These are phyloP conservation scores for Phytophthora pini DNA, from an alignment of 352 stramenopile genomes.

Conservation along the genomic window DNA sequence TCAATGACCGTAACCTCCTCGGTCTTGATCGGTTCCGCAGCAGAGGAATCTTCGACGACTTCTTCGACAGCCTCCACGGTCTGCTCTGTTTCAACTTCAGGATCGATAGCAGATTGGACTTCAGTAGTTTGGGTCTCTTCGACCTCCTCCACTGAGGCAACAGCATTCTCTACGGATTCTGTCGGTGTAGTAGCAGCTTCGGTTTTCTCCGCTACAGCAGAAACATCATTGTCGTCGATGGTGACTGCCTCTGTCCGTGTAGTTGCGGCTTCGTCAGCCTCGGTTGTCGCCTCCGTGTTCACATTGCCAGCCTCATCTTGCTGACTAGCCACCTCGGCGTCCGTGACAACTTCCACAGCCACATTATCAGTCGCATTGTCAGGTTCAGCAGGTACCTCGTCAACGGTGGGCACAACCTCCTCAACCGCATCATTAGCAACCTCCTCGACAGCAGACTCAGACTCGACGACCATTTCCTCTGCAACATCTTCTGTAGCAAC, in stretches of 20 bases:
- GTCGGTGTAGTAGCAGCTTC: background rate
- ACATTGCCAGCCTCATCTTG: background rate
- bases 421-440: background rate
- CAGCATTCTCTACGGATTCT: too few relatives aligned
- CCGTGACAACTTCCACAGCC: background rate
- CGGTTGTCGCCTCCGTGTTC: background rate
- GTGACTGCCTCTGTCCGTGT: too few relatives aligned
- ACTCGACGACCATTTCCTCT: background rate
- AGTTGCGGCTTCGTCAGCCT: background rate
- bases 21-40: background rate
- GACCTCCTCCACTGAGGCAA: too few relatives aligned
- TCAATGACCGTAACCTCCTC: background rate
- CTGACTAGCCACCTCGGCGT: background rate
- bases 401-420: background rate
- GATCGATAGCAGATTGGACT: background rate
- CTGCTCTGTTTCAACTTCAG: constrained; percentile 2
- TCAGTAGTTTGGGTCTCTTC: too few relatives aligned
- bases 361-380: background rate
- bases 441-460: background rate
- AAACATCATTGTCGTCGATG: background rate
- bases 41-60: background rate
- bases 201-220: background rate
- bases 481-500: too few relatives aligned
- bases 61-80: constrained; percentile 4
- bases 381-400: background rate